Evolutionary conservation across 2,329 filamentous ascomycete species (phyloP).

Genomic region (Penicillium sp.): DNA sequence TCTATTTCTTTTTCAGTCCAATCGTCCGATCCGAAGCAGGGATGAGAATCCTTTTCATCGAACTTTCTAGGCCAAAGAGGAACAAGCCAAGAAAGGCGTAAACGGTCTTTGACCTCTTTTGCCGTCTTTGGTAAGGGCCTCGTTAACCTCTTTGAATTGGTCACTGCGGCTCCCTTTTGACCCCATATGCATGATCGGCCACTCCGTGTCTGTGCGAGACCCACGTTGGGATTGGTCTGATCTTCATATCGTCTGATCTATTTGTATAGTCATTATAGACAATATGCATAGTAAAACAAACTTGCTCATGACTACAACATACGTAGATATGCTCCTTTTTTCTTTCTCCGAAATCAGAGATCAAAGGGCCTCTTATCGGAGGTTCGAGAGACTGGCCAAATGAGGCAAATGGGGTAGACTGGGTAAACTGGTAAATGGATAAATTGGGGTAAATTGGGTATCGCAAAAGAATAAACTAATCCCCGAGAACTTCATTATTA

Average conservation of each 20-base stretch:
- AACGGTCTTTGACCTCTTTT: background rate
- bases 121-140: background rate
- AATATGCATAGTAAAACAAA: background rate
- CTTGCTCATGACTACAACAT: background rate
- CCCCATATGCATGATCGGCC: constrained; percentile 18
- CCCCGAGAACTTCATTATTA: constrained; percentile 19
- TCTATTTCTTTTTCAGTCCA: constrained; percentile 3
- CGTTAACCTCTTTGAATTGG: too few relatives aligned
- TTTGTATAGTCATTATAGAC: background rate
- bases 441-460: constrained; percentile 8
- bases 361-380: background rate
- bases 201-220: constrained; percentile 19
- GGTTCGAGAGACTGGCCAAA: background rate
- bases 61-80: background rate
- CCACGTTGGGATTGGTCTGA: background rate
- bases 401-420: background rate
- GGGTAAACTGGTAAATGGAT: background rate
- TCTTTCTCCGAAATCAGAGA: background rate
- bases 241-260: background rate
- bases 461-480: constrained; percentile 8
- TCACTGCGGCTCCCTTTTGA: constrained; percentile 10
- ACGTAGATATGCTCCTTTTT: background rate
- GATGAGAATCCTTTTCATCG: constrained; percentile 7
- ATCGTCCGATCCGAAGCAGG: constrained; percentile 13
- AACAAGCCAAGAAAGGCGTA: background rate